Evolutionary conservation across 2,329 filamentous ascomycete genomes (phyloP), one percentile per base, ranked within the genome.

Genomic region (Clarireedia homoeocarpa): DNA sequence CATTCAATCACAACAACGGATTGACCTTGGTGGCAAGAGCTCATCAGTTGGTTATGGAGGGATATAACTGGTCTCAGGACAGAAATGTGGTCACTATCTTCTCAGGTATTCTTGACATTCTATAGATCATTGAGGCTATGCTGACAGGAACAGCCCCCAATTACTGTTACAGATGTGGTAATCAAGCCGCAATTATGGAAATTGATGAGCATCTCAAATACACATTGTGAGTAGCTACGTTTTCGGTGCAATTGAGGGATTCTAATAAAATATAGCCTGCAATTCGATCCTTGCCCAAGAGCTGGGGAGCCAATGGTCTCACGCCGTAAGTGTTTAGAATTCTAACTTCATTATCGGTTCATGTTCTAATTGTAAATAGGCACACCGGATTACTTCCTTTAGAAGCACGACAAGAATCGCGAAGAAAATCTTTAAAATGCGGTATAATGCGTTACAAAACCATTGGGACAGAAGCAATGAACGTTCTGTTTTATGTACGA

Each of bases 161-260:
- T 73, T 99, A 99, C 80, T 99, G 92, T 78, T 97, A 99, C 80
- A 84, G 94, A 72, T 99, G 94, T 71, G 94, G 94, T 70, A 99
- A 99, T 75, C 94, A 97, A 75, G 94, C 94, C 56, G 94, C 94
- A n/a, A 97, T 99, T 73, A 99, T 99, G 94, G 94, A 97, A 75
- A 99, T 99, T 73, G 94, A 97, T 65, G 94, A 99, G 76, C 91
- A 97, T 73, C 77, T 99, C 71, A 97, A 99, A 79, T 99, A 97
- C 76, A 97, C 94, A 69, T 97, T 99, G 92, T 96, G 82, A 74
- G 91, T 85, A 47, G n/a, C 34, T n/a, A 39, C 38, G 27, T 20
- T 17, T 45, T 10, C 36, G 30, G 20, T 30, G 24, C 14, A n/a
- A 36, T 15, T 26, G 10, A 53, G 51, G 53, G 49, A 56, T 47